phyloP scores from a whole-genome alignment of 2,329 filamentous ascomycete genomes.

The Neocucurbitaria cava region DNA sequence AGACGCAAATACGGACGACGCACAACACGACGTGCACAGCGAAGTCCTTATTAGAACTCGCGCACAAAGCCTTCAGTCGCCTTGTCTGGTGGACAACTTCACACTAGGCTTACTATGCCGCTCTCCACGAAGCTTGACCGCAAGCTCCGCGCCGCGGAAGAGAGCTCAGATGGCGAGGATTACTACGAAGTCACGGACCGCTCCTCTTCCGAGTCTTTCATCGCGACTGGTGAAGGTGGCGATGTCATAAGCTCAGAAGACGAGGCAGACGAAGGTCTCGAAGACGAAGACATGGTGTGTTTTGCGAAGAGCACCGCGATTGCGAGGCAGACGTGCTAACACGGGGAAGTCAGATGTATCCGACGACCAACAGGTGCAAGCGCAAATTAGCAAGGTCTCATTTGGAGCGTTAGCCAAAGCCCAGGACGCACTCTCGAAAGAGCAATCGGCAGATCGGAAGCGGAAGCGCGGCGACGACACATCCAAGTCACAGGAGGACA shows the following conservation, averaged over 20 bases:
- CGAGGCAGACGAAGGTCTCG: constrained; percentile 26
- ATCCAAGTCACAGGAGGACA: constrained; percentile 53
- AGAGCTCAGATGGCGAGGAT: constrained; percentile 46
- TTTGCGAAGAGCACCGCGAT: not conserved
- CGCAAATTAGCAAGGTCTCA: constrained; percentile 68
- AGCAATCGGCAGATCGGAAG: constrained; percentile 44
- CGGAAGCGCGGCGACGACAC: constrained; percentile 52
- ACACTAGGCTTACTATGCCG: constrained; percentile 27
- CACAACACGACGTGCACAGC: not conserved
- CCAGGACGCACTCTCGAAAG: constrained; percentile 69
- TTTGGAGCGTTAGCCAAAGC: constrained; percentile 92
- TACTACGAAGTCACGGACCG: constrained; percentile 51
- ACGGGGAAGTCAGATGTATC: constrained; percentile 37
- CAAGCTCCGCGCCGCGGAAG: constrained; percentile 45
- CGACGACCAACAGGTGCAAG: constrained; percentile 52
- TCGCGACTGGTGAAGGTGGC: constrained; percentile 47
- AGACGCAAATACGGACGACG: not conserved
- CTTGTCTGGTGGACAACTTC: not conserved
- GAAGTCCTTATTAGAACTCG: not conserved
- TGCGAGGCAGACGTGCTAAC: constrained; percentile 11
- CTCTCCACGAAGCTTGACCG: constrained; percentile 46
- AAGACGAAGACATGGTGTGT: constrained; percentile 41
- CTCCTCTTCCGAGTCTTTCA: constrained; percentile 49
- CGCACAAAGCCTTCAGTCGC: not conserved
- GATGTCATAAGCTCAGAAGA: constrained; percentile 47